Conservation (phyloP, 345 rosid genomes). For the Sisymbrium irio region DNA sequence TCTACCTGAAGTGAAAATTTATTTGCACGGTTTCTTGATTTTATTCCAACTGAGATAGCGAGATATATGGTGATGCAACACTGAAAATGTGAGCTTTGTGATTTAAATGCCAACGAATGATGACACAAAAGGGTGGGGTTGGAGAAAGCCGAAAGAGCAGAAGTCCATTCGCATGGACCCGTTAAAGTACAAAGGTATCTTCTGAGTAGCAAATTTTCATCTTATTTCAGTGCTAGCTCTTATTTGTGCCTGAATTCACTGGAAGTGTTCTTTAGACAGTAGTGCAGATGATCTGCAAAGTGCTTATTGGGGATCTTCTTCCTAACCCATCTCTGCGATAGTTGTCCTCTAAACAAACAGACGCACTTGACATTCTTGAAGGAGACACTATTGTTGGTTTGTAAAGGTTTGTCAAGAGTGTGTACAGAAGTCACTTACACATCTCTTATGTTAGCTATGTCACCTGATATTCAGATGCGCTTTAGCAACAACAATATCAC, state of each 20-base stretch:
- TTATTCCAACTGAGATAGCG: not conserved
- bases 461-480: too few species aligned
- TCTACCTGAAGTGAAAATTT: constrained; percentile 20
- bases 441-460: not conserved
- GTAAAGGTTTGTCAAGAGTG: not conserved
- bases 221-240: not conserved
- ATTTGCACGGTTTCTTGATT: constrained; percentile 2
- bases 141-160: constrained; percentile 3
- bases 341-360: not conserved
- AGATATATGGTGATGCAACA: not conserved
- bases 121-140: not conserved
- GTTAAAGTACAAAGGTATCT: not conserved
- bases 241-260: not conserved
- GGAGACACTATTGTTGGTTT: not conserved
- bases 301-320: not conserved
- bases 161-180: not conserved
- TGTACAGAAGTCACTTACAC: not conserved
- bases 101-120: not conserved
- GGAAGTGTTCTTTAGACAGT: not conserved
- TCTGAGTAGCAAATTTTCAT: not conserved
- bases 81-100: not conserved
- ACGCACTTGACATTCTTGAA: not conserved
- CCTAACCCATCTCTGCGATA: not conserved
- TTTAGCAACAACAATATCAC: not conserved
- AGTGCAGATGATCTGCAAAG: not conserved